Percentiles rank a stretch among this genome's conserved stretches.
These are phyloP conservation scores for Pythium chondricola DNA, from an alignment of 352 stramenopile species.

Conservation along the genomic window DNA sequence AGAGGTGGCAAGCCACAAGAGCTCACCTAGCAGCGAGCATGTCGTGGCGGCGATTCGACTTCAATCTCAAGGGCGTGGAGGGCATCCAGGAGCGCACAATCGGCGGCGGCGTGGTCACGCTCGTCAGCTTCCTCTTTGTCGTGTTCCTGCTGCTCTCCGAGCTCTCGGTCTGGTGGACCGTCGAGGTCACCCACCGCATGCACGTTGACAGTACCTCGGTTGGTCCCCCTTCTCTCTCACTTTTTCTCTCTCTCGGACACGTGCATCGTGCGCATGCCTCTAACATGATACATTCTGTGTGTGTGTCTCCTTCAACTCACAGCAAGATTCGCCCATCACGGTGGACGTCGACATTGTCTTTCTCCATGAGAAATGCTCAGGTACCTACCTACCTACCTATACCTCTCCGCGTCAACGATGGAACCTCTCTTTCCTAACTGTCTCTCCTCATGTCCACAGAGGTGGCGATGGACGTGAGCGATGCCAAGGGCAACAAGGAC, in stretches of 20 bases:
- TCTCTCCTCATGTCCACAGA: slow-evolving; percentile 26
- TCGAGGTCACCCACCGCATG: slow-evolving; percentile 83
- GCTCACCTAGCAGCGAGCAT: slow-evolving; percentile 13
- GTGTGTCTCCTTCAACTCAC: slow-evolving; percentile 1
- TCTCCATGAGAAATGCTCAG: slow-evolving; percentile 69
- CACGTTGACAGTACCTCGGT: slow-evolving; percentile 81
- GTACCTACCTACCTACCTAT: slow-evolving; percentile 18
- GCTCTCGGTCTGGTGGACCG: slow-evolving; percentile 80
- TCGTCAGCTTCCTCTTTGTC: slow-evolving; percentile 70
- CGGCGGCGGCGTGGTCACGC: slow-evolving; percentile 73
- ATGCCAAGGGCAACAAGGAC: slow-evolving; percentile 81
- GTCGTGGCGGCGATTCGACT: slow-evolving; percentile 79
- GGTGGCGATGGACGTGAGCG: slow-evolving; percentile 79
- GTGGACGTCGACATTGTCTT: slow-evolving; percentile 81
- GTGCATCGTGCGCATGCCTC: too few species aligned
- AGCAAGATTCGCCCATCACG: slow-evolving; percentile 79
- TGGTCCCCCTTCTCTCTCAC: slow-evolving; percentile 14
- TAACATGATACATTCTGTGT: too few species aligned
- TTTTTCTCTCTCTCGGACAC: too few species aligned
- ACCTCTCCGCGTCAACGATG: background rate
- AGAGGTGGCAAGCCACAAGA: background rate
- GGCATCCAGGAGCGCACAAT: slow-evolving; percentile 87
- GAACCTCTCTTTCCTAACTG: background rate
- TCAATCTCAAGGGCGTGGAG: slow-evolving; percentile 86
- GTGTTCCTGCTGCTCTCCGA: slow-evolving; percentile 76